A percentile compares a stretch with the other conserved stretches of the same genome.
phyloP scores from a whole-genome alignment of 2,329 filamentous ascomycete genomes.

The Dactylellina cionopaga region DNA sequence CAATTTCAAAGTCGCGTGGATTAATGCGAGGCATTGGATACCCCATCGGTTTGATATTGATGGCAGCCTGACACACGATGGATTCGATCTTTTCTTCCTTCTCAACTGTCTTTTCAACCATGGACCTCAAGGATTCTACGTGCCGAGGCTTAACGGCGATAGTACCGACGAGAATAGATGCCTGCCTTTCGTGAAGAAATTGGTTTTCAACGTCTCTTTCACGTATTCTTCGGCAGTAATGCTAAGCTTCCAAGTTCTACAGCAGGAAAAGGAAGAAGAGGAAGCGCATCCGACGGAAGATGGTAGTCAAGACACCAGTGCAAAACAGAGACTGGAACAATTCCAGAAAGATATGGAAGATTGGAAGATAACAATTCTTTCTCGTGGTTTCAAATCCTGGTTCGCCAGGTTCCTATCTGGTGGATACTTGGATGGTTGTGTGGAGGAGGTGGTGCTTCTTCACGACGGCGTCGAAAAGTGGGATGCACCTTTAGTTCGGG shows the following conservation, averaged over 20 bases:
- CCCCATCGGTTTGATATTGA: neutral
- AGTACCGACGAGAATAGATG: neutral
- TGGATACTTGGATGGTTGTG: neutral
- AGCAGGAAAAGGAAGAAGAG: neutral
- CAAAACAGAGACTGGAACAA: neutral
- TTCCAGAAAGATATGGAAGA: neutral
- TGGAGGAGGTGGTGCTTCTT: neutral
- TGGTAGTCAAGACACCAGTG: no score
- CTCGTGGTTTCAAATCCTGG: neutral
- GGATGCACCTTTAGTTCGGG: neutral
- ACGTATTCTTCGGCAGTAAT: neutral
- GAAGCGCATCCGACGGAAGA: no score
- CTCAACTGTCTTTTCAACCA: slow-evolving; percentile 20
- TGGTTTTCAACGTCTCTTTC: slow-evolving; percentile 10
- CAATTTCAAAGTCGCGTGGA: slow-evolving; percentile 10
- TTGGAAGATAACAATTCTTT: neutral
- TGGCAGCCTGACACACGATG: neutral
- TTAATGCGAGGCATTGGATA: neutral
- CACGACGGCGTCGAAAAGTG: slow-evolving; percentile 3
- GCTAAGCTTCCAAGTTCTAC: neutral
- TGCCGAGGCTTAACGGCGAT: neutral
- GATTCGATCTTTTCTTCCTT: neutral
- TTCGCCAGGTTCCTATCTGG: neutral
- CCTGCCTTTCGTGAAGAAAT: neutral
- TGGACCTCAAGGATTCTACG: slow-evolving; percentile 19